Evolutionary conservation across 768 basidiomycete genomes (phyloP), one percentile per base, ranked within the genome.

Genomic region (Mycena indigotica): DNA sequence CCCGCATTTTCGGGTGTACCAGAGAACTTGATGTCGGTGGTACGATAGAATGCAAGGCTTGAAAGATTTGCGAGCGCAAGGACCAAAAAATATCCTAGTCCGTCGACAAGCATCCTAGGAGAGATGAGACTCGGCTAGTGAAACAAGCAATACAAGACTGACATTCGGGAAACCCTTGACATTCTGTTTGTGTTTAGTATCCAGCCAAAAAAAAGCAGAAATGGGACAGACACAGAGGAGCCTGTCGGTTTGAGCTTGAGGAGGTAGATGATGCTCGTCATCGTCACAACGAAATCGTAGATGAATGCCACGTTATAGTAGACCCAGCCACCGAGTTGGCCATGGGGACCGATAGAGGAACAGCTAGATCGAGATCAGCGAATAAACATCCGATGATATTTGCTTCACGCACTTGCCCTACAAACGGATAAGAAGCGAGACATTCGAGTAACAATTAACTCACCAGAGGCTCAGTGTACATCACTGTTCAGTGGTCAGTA

Each of bases 341-440:
- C 41, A 23, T 8, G 16, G 8, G 41, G 41, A 8, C 41, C 41
- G 10, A 45, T 23, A 21, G 12, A 12, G 12, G 10, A 10, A 21
- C 41, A 45, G 41, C 19, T 45, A n/a, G n/a, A n/a, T n/a, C n/a
- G n/a, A n/a, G n/a, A n/a, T n/a, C n/a, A n/a, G n/a, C n/a, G n/a
- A n/a, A n/a, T n/a, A n/a, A n/a, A n/a, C n/a, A n/a, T n/a, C n/a
- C n/a, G n/a, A n/a, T n/a, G n/a, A n/a, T n/a, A n/a, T n/a, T n/a
- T n/a, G n/a, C n/a, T n/a, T n/a, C n/a, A n/a, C 73, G 63, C 86
- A 88, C 59, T 71, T 74, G 62, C 75, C 73, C 77, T 79, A 35
- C 17, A n/a, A 46, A 26, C 25, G 1, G 30, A 16, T 57, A 15
- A 53, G 61, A 24, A 13, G 23, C 3, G n/a, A n/a, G n/a, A 13